These are phyloP conservation scores for Turnera subulata DNA, from an alignment of 345 rosid genomes.

Conservation along the genomic window DNA sequence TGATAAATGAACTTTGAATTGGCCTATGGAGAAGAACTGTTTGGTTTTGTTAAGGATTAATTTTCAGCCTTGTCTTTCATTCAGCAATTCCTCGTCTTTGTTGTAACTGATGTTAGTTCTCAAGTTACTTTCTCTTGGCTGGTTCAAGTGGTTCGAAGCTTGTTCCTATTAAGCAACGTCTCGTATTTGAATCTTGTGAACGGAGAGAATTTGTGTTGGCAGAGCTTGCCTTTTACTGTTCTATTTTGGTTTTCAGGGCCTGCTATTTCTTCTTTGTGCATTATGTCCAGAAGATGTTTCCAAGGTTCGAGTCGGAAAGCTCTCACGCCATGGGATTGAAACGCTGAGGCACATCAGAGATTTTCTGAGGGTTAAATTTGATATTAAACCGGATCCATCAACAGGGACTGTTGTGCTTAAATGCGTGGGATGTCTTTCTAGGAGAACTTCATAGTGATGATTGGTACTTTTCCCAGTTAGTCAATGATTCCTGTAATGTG, in stretches of 20 bases:
- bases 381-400: constrained; percentile 59
- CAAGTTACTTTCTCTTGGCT: no score
- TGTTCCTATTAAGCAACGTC: no score
- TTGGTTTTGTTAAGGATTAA: neutral
- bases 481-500: no score
- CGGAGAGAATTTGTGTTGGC: no score
- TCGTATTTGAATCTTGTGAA: no score
- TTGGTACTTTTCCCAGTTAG: no score
- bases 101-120: no score
- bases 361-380: constrained; percentile 62
- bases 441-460: constrained; percentile 49
- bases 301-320: constrained; percentile 81
- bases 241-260: constrained; percentile 47
- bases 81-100: no score
- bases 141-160: no score
- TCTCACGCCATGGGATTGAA: constrained; percentile 72
- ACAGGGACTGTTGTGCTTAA: constrained; percentile 69
- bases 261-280: constrained; percentile 74
- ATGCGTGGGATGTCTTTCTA: constrained; percentile 73
- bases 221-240: no score
- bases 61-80: no score
- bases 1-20: no score
- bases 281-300: constrained; percentile 72
- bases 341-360: constrained; percentile 67
- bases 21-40: neutral